phyloP scores from a whole-genome alignment of 805 yeast genomes.

The Aciculoconidium aculeatum region DNA sequence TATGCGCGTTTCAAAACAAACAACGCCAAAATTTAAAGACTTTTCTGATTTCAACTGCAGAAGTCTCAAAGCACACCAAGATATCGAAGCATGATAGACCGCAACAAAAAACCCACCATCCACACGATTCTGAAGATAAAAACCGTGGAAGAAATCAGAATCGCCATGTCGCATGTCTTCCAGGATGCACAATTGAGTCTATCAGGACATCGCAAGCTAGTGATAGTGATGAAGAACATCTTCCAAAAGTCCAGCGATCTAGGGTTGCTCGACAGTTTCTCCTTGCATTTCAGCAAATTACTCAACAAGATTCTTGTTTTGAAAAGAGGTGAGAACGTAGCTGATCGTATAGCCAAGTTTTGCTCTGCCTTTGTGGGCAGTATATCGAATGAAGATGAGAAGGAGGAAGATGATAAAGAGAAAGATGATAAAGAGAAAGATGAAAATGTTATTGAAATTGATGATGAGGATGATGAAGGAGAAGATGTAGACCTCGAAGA shows the following conservation, averaged over 20 bases:
- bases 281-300: constrained; percentile 51
- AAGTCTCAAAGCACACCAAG: no score
- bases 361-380: constrained; percentile 52
- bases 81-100: no score
- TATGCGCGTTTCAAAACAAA: constrained; percentile 1
- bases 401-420: constrained; percentile 14
- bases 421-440: constrained; percentile 11
- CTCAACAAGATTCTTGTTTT: constrained; percentile 61
- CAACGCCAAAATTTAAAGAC: no score
- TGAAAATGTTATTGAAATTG: constrained; percentile 14
- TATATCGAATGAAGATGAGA: constrained; percentile 32
- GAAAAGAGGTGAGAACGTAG: constrained; percentile 64
- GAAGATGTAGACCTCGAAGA: constrained; percentile 20
- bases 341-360: constrained; percentile 73
- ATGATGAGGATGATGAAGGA: constrained; percentile 12
- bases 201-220: constrained; percentile 73
- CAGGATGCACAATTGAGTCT: constrained; percentile 73
- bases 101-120: constrained; percentile 8
- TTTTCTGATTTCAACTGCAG: no score
- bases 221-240: constrained; percentile 54
- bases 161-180: constrained; percentile 60
- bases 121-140: constrained; percentile 15
- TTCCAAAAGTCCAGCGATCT: constrained; percentile 50
- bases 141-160: constrained; percentile 17
- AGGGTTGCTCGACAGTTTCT: constrained; percentile 54